A percentile compares a stretch with the other conserved stretches of the same genome.
phyloP scores from a whole-genome alignment of 2,329 filamentous ascomycete genomes.

The Corniculantispora saksenae region DNA sequence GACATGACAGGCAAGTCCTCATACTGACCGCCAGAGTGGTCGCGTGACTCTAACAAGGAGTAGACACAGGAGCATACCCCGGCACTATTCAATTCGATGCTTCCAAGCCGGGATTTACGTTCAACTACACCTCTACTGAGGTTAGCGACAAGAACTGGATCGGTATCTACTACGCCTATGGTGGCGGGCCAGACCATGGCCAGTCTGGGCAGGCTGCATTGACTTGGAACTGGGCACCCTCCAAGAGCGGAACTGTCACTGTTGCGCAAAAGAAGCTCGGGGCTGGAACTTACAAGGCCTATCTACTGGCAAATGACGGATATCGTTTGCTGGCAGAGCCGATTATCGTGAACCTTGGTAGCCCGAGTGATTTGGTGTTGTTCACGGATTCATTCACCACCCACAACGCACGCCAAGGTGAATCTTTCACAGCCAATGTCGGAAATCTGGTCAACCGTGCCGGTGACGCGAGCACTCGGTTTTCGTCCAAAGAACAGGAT shows the following conservation, averaged over 20 bases:
- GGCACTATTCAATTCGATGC: not conserved
- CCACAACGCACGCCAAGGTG: slow-evolving; percentile 38
- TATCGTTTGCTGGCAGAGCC: slow-evolving; percentile 7
- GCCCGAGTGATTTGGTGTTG: slow-evolving; percentile 14
- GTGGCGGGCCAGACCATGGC: slow-evolving; percentile 26
- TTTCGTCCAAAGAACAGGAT: slow-evolving; percentile 29
- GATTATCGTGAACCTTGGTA: slow-evolving; percentile 2
- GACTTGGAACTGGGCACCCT: slow-evolving; percentile 28
- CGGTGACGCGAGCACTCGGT: slow-evolving; percentile 29
- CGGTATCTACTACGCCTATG: slow-evolving; percentile 27
- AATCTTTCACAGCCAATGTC: slow-evolving; percentile 35
- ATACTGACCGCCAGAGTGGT: not conserved
- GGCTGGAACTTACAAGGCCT: slow-evolving; percentile 12
- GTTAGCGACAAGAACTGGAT: slow-evolving; percentile 28
- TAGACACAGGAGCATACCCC: not conserved
- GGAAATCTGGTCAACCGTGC: slow-evolving; percentile 35
- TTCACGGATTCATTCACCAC: slow-evolving; percentile 36
- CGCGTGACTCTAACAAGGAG: slow-evolving; percentile 6
- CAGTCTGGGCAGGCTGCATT: slow-evolving; percentile 23
- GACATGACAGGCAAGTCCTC: slow-evolving; percentile 11
- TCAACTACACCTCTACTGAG: slow-evolving; percentile 24
- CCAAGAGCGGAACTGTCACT: slow-evolving; percentile 20
- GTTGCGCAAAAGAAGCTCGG: slow-evolving; percentile 12
- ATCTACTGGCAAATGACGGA: slow-evolving; percentile 4
- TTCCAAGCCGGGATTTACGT: slow-evolving; percentile 20